Base-by-base conservation (phyloP, 352 stramenopile genomes). In the Pythium guiyangense region DNA sequence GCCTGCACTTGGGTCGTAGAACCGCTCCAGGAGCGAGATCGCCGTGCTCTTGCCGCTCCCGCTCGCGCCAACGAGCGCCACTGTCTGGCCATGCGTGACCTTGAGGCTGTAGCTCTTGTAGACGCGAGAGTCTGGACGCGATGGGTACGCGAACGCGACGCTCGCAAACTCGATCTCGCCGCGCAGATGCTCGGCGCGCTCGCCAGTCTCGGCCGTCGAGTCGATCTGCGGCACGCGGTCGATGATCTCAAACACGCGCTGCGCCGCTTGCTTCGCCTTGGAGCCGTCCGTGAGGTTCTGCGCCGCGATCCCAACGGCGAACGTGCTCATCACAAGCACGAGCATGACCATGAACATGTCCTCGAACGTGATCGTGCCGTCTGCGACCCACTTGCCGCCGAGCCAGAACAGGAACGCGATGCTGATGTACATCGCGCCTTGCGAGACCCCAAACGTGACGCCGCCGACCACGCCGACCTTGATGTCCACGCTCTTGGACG, bases 381-480 rank as follows among this genome's bases (percentile, higher is more conserved):
- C 49, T 9, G 46, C 49, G 14, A 88, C 71, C 59, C 80, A 76
- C 27, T 63, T 67, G 25, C 62, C 73, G 20, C 70, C 70, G 49
- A 78, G 73, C 60, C 66, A 91, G 63, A 94, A 93, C 4, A 86
- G 48, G 29, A 93, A 77, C 15, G 72, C 77, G 26, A 88, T 70
- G 17, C 59, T 59, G 29, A 75, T 59, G 18, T 85, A 69, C 54
- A 82, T 86, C 26, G 86, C 65, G 27, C 74, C 49, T 54, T 88
- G 70, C 9, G 69, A 72, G 51, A 84, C 46, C 3, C 84, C 79
- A 63, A 82, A 70, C 42, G 64, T 68, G 39, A 80, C 27, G 11
- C 83, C n/a, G n/a, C n/a, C n/a, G n/a, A n/a, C n/a, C n/a, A n/a
- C n/a, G n/a, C n/a, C n/a, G n/a, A n/a, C n/a, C 84, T 69, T 79